Evolutionary conservation across 768 basidiomycete species (phyloP), one percentile per base, ranked within the genome.

Genomic region (Peribolospora baueri): DNA sequence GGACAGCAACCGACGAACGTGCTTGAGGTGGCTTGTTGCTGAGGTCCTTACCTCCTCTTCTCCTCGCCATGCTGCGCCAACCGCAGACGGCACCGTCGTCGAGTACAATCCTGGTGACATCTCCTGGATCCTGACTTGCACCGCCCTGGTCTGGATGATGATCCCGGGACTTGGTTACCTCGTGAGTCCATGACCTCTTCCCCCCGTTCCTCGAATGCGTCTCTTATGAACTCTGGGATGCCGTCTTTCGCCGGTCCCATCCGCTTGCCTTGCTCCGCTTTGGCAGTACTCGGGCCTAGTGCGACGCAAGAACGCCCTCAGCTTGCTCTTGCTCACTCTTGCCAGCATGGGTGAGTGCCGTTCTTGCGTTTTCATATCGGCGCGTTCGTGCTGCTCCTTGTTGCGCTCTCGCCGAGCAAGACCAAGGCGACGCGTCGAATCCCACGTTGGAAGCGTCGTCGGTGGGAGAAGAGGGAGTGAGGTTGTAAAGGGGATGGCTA

Each of bases 221-320:
- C 3, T 8, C 11, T 37, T 50, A 25, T 25, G 25, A 25, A 25
- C 25, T 25, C 25, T 25, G 25, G 25, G 25, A 25, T 25, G 25
- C 25, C 25, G 25, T 25, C 25, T 25, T 25, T 25, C 25, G 25
- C 25, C 25, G 25, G 25, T 25, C 25, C 25, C 25, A 25, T 25
- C 25, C 25, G 25, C 25, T 25, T 25, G 25, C 25, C 37, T 4
- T 25, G 13, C 9, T 25, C 5, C 4, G 10, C 41, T 11, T 1
- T 46, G 11, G 25, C 43, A 36, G 2, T 93, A 91, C 68, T 82
- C 85, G 10, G 91, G 85, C 59, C 75, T 98, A 41, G 74, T 93
- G 41, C 71, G 91, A 51, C 72, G 91, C 57, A 97, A 97, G 69
- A 93, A 93, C 61, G 91, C 91, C 0, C 73, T 95, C 14, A 82